Evolutionary conservation across 2,329 filamentous ascomycete genomes (phyloP).

Genomic region (Scedosporium dehoogii): DNA sequence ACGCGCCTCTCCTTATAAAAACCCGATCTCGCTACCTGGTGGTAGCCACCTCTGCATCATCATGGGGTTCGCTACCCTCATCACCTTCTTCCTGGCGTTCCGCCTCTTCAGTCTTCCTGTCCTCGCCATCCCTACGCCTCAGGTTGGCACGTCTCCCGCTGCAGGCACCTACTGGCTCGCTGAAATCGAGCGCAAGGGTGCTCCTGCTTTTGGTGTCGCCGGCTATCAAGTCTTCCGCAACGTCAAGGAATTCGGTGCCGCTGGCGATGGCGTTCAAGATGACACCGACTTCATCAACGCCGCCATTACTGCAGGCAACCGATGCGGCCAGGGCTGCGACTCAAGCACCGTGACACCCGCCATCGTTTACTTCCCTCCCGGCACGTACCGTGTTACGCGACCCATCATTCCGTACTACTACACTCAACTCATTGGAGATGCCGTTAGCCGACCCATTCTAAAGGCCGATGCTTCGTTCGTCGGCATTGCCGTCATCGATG

Average conservation of each 20-base stretch:
- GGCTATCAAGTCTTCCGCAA: conserved; percentile 68
- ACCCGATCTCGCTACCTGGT: background rate
- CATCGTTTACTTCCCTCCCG: conserved; percentile 83
- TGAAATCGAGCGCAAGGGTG: conserved; percentile 58
- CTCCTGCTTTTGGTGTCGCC: conserved; percentile 48
- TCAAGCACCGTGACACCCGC: conserved; percentile 77
- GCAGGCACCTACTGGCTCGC: conserved; percentile 56
- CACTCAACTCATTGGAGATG: conserved; percentile 84
- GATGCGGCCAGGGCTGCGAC: conserved; percentile 74
- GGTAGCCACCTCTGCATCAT: conserved; percentile 23
- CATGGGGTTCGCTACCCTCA: conserved; percentile 33
- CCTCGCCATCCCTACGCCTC: conserved; percentile 21
- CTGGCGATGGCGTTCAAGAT: conserved; percentile 59
- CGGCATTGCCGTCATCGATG: conserved; percentile 87
- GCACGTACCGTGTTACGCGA: conserved; percentile 71
- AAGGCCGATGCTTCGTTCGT: conserved; percentile 63
- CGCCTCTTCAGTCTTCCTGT: conserved; percentile 27
- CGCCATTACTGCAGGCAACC: conserved; percentile 66
- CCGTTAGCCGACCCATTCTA: background rate
- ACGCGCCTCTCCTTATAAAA: background rate
- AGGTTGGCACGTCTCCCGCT: conserved; percentile 12
- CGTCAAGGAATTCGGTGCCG: conserved; percentile 66
- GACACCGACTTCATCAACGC: conserved; percentile 83
- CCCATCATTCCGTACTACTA: conserved; percentile 85
- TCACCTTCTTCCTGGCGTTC: conserved; percentile 32